Conservation (phyloP, 1,139 yeast genomes). For the Candida frijolesensis region DNA sequence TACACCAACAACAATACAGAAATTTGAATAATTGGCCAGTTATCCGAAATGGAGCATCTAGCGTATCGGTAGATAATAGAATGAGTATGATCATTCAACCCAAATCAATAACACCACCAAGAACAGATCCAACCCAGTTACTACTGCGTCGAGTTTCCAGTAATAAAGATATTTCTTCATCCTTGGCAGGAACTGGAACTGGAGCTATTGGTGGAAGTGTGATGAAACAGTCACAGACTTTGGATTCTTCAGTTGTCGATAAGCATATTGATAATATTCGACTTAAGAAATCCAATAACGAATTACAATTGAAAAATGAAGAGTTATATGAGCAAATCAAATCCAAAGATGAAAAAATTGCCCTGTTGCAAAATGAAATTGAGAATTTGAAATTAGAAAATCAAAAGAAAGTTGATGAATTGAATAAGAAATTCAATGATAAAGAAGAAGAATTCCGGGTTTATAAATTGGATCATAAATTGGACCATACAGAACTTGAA, state of each 20-base stretch:
- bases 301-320: conserved; percentile 16
- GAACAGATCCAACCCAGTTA: conserved; percentile 26
- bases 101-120: conserved; percentile 12
- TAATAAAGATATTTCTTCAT: not conserved
- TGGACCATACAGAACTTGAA: conserved; percentile 32
- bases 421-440: conserved; percentile 4
- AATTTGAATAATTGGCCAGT: conserved; percentile 63
- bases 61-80: conserved; percentile 16
- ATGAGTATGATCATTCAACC: conserved; percentile 24
- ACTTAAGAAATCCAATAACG: conserved; percentile 33
- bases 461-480: conserved; percentile 18
- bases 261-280: conserved; percentile 48
- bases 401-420: conserved; percentile 9
- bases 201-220: conserved; percentile 3
- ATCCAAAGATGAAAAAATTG: conserved; percentile 11
- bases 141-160: conserved; percentile 19
- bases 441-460: conserved; percentile 14
- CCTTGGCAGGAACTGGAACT: conserved; percentile 10
- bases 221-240: conserved; percentile 20
- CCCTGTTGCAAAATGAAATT: conserved; percentile 10
- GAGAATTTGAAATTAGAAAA: conserved; percentile 11
- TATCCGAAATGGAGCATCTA: conserved; percentile 17
- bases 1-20: conserved; percentile 67
- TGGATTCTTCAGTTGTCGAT: conserved; percentile 44
- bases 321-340: conserved; percentile 16